Evolutionary conservation across 2,329 filamentous ascomycete genomes (phyloP).

Genomic region (Phialophora tarda): DNA sequence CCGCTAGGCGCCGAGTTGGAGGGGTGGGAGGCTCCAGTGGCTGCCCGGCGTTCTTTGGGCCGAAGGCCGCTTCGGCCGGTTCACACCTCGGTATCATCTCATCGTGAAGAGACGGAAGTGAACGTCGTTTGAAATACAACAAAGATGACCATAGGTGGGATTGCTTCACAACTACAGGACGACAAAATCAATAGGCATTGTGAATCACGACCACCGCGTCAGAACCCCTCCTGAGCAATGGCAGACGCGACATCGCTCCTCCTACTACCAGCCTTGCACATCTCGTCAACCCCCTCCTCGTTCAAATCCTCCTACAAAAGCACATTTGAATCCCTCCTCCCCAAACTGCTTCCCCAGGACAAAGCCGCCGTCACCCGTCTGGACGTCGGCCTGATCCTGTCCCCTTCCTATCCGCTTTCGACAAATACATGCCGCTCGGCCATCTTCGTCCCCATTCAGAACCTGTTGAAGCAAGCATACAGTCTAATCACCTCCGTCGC

Average conservation of each 20-base stretch:
- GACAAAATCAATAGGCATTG: background rate
- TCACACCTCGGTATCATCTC: constrained; percentile 1
- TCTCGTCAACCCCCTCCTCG: constrained; percentile 21
- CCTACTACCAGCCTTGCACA: constrained; percentile 30
- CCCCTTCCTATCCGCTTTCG: constrained; percentile 24
- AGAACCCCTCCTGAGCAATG: background rate
- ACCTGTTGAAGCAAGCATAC: constrained; percentile 78
- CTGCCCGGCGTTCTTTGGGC: background rate
- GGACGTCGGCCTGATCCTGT: constrained; percentile 32
- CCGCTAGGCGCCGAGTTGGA: constrained; percentile 16
- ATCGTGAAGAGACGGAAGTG: background rate
- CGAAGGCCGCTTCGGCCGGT: background rate
- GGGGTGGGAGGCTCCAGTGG: background rate
- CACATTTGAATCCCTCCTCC: constrained; percentile 34
- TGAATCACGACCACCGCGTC: background rate
- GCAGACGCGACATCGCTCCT: constrained; percentile 25
- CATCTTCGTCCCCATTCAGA: constrained; percentile 55
- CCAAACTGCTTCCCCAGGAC: constrained; percentile 27
- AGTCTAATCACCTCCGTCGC: constrained; percentile 76
- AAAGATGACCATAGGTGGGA: background rate
- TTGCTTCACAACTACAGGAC: background rate
- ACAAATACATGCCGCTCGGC: constrained; percentile 28
- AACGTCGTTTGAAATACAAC: background rate
- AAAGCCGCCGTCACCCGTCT: constrained; percentile 23
- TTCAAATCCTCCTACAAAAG: constrained; percentile 32